Percentiles rank a stretch among this genome's conserved stretches.
Conservation (phyloP, 106 monocot species). For the Xerophyta viscosa region DNA sequence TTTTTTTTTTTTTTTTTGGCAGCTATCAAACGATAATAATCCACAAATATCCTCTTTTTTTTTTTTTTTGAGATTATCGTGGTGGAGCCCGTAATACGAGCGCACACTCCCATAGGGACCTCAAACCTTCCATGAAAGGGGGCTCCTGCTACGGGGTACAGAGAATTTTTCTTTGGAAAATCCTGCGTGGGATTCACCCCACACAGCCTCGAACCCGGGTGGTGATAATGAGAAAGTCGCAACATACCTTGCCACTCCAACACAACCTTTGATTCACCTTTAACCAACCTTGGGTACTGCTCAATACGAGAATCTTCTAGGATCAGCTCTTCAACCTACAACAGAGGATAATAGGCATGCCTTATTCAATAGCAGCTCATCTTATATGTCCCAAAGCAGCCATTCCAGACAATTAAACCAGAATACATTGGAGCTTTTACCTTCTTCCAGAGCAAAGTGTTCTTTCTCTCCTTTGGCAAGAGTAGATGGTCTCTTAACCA, state of each 20-base stretch:
- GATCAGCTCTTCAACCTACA: conserved; percentile 79
- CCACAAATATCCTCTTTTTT: no score
- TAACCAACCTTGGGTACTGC: conserved; percentile 85
- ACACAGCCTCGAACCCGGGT: no score
- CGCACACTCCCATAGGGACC: no score
- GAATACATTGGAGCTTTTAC: conserved; percentile 15
- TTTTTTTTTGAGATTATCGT: no score
- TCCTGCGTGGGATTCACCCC: neutral
- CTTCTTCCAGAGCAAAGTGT: conserved; percentile 77
- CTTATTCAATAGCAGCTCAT: no score
- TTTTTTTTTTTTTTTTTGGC: no score
- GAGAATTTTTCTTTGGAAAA: neutral
- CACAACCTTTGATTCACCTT: conserved; percentile 83
- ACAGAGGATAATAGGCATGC: neutral
- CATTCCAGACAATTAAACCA: no score
- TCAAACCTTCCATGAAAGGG: no score
- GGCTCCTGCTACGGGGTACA: no score
- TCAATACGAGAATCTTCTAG: conserved; percentile 91
- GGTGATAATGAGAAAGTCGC: neutral
- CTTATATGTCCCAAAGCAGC: no score
- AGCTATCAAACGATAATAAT: no score
- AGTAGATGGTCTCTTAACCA: conserved; percentile 92
- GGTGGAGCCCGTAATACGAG: no score
- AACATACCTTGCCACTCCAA: conserved; percentile 86
- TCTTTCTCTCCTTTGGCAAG: conserved; percentile 64